A percentile compares a stretch with the other conserved stretches of the same genome.
Conservation (phyloP, 1,284 basidiomycete species). For the Cryptococcus amylolentus region DNA sequence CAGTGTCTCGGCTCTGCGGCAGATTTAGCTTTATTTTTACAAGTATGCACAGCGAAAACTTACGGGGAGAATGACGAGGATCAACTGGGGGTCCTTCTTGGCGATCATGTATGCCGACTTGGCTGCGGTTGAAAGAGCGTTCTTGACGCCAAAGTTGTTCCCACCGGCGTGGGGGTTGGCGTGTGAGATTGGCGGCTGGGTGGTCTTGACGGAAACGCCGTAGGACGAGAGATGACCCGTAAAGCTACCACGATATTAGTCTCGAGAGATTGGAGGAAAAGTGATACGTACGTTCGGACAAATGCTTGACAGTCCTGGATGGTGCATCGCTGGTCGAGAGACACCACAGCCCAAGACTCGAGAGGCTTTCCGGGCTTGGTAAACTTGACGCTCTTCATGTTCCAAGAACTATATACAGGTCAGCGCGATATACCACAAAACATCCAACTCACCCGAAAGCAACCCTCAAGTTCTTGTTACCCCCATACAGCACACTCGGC, state of each 20-base stretch:
- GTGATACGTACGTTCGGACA: background rate
- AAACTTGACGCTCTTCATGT: slow-evolving; percentile 25
- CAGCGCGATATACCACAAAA: slow-evolving; percentile 1
- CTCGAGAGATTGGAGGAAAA: background rate
- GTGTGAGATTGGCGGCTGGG: slow-evolving; percentile 22
- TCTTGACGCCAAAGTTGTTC: slow-evolving; percentile 6
- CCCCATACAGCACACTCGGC: slow-evolving; percentile 38
- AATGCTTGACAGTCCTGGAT: slow-evolving; percentile 11
- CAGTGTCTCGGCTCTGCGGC: slow-evolving; percentile 27
- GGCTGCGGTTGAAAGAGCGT: slow-evolving; percentile 26
- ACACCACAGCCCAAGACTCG: slow-evolving; percentile 46
- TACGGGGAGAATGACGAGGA: slow-evolving; percentile 45
- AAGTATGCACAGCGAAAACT: slow-evolving; percentile 10
- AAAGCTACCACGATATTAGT: too few species aligned
- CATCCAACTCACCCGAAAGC: too few species aligned
- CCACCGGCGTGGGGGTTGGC: background rate
- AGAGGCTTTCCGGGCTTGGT: slow-evolving; percentile 39
- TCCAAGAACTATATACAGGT: slow-evolving; percentile 1
- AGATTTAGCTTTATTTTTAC: background rate
- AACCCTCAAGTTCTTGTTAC: background rate
- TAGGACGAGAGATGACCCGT: slow-evolving; percentile 13
- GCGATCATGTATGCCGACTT: slow-evolving; percentile 34
- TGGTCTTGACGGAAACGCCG: slow-evolving; percentile 34
- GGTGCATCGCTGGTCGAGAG: slow-evolving; percentile 29
- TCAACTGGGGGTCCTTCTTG: slow-evolving; percentile 42